phyloP scores from a whole-genome alignment of 2,329 filamentous ascomycete genomes.

The Neurospora sp. region DNA sequence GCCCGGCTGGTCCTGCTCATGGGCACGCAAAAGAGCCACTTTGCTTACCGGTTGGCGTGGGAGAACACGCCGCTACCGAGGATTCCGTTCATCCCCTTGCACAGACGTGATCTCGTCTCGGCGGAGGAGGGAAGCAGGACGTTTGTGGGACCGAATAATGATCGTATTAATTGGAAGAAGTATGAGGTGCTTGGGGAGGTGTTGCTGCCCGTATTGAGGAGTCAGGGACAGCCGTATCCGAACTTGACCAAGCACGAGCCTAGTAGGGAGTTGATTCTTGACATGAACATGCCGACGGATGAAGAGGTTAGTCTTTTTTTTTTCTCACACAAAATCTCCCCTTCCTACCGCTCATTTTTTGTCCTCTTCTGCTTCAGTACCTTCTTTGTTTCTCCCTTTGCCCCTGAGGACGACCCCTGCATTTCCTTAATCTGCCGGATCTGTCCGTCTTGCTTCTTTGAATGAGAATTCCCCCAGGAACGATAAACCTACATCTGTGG shows the following conservation, averaged over 20 bases:
- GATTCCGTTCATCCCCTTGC: constrained; percentile 88
- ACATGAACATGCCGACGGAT: constrained; percentile 72
- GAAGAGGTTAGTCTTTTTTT: constrained; percentile 61
- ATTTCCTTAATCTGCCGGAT: background rate
- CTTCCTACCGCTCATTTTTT: background rate
- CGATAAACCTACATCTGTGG: background rate
- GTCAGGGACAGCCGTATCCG: constrained; percentile 75
- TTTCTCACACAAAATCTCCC: background rate
- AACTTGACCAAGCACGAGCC: constrained; percentile 60
- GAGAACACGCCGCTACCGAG: constrained; percentile 85
- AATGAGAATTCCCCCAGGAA: background rate
- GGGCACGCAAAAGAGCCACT: constrained; percentile 85
- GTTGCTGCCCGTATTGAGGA: constrained; percentile 80
- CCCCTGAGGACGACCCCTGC: background rate
- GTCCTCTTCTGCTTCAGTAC: background rate
- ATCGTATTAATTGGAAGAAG: constrained; percentile 93
- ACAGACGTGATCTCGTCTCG: constrained; percentile 79
- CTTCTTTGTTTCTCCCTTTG: background rate
- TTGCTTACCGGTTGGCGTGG: constrained; percentile 94
- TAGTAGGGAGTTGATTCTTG: constrained; percentile 66
- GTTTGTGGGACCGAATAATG: constrained; percentile 63
- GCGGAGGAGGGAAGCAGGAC: constrained; percentile 90
- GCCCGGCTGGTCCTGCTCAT: constrained; percentile 84
- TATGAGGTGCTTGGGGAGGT: constrained; percentile 95
- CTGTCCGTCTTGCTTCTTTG: background rate